A percentile compares a stretch with the other conserved stretches of the same genome.
Conservation (phyloP, 1,139 yeast genomes). For the Hemisphaericaspora xylanilytica region DNA sequence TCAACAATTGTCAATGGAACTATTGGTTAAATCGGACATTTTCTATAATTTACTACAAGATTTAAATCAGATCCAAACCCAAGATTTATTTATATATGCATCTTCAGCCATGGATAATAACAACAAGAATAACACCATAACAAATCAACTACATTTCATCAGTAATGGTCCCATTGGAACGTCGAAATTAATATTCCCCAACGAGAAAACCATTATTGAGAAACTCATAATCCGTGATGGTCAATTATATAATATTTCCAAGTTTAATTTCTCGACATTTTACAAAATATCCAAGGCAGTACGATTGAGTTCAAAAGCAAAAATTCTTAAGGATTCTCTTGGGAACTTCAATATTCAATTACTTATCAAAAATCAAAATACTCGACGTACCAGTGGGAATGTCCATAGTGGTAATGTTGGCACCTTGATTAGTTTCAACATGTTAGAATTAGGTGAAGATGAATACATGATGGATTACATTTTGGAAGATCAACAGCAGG, state of each 20-base stretch:
- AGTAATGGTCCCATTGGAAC: conserved; percentile 69
- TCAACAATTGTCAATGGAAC: conserved; percentile 55
- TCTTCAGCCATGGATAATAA: conserved; percentile 7
- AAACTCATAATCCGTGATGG: conserved; percentile 25
- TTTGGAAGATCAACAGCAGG: conserved; percentile 13
- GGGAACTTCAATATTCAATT: conserved; percentile 53
- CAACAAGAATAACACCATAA: conserved; percentile 11
- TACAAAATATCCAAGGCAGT: conserved; percentile 54
- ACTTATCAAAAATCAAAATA: conserved; percentile 31
- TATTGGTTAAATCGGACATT: conserved; percentile 65
- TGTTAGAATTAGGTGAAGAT: conserved; percentile 41
- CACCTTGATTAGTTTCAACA: conserved; percentile 59
- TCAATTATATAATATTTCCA: conserved; percentile 29
- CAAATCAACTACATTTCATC: conserved; percentile 48
- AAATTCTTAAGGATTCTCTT: conserved; percentile 54
- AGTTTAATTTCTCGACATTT: conserved; percentile 53
- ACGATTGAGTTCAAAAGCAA: conserved; percentile 56
- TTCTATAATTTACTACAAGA: conserved; percentile 65
- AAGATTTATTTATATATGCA: conserved; percentile 52
- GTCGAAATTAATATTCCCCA: conserved; percentile 67
- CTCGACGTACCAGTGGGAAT: conserved; percentile 15
- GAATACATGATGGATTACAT: conserved; percentile 15
- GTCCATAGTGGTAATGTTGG: conserved; percentile 41
- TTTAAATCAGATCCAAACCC: conserved; percentile 61
- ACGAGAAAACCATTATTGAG: conserved; percentile 61